phyloP scores from a whole-genome alignment of 192 early-diverging fungal genomes.

The Chytriomyces sp. region DNA sequence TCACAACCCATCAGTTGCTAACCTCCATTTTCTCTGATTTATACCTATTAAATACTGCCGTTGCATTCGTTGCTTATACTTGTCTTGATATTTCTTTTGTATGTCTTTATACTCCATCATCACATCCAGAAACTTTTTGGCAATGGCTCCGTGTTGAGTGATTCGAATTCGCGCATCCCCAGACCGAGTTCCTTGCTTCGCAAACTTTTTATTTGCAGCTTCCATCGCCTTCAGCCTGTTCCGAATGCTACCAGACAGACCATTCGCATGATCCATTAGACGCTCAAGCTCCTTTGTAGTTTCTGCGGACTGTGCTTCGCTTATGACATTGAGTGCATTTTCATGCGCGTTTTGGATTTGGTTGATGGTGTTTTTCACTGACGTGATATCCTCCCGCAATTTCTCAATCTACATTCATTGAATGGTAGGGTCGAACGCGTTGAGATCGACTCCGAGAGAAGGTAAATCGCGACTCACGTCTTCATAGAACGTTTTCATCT shows the following conservation, averaged over 20 bases:
- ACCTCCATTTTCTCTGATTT: no score
- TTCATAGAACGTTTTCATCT: slow-evolving; percentile 52
- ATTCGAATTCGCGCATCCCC: slow-evolving; percentile 51
- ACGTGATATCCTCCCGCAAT: slow-evolving; percentile 46
- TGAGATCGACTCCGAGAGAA: no score
- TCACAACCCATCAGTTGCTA: no score
- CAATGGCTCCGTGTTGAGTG: slow-evolving; percentile 47
- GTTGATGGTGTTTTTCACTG: slow-evolving; percentile 43
- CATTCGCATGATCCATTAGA: slow-evolving; percentile 54
- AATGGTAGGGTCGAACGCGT: no score
- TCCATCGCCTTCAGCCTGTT: slow-evolving; percentile 59
- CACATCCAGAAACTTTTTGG: slow-evolving; percentile 60
- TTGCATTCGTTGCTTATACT: slow-evolving; percentile 82
- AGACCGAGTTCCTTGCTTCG: slow-evolving; percentile 35
- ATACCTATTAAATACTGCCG: slow-evolving; percentile 82
- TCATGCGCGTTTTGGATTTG: slow-evolving; percentile 52
- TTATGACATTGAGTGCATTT: slow-evolving; percentile 52
- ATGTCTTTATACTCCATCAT: slow-evolving; percentile 77
- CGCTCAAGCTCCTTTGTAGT: slow-evolving; percentile 51
- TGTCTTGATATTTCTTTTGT: slow-evolving; percentile 78
- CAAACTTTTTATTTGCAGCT: slow-evolving; percentile 48
- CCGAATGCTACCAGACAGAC: slow-evolving; percentile 40
- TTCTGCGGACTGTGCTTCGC: slow-evolving; percentile 50
- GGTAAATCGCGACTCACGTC: slow-evolving; percentile 26
- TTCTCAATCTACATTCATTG: slow-evolving; percentile 34